These are phyloP conservation scores for Favolaschia claudopus DNA, from an alignment of 768 basidiomycete species.

Conservation along the genomic window DNA sequence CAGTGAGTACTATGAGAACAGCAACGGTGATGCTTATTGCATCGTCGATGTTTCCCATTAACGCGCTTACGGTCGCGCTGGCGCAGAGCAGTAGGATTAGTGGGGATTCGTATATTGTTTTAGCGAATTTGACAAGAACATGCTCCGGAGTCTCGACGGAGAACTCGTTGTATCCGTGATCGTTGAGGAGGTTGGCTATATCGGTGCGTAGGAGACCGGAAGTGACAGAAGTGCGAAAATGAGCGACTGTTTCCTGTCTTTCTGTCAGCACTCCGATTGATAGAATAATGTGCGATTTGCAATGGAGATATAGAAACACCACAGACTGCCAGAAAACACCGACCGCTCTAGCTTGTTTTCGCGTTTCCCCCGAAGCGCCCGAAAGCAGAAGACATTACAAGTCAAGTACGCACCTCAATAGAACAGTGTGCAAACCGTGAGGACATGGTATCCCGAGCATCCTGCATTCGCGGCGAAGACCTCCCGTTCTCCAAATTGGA, in stretches of 20 bases:
- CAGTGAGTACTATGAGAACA: constrained; percentile 91
- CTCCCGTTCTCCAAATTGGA: constrained; percentile 48
- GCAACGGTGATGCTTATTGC: constrained; percentile 93
- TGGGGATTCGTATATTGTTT: constrained; percentile 95
- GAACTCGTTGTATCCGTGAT: constrained; percentile 94
- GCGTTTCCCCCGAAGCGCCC: too few relatives aligned
- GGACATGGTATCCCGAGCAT: constrained; percentile 62
- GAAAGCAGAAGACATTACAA: neutral
- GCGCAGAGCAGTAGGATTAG: constrained; percentile 90
- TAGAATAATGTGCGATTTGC: too few relatives aligned
- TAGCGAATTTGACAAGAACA: constrained; percentile 85
- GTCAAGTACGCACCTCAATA: constrained; percentile 59
- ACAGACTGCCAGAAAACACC: too few relatives aligned
- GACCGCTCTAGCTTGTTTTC: too few relatives aligned
- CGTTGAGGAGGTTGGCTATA: constrained; percentile 67
- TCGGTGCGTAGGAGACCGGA: constrained; percentile 69
- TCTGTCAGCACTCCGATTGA: too few relatives aligned
- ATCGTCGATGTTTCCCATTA: constrained; percentile 97
- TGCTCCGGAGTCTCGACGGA: constrained; percentile 85
- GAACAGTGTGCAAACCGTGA: constrained; percentile 72
- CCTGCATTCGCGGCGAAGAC: constrained; percentile 39
- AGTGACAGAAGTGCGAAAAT: constrained; percentile 70
- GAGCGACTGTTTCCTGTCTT: constrained; percentile 80
- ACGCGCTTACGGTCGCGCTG: constrained; percentile 86
- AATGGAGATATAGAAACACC: too few relatives aligned